Percentiles rank a stretch among this genome's conserved stretches.
phyloP scores from a whole-genome alignment of 257 asterid genomes.

The Catharanthus roseus region DNA sequence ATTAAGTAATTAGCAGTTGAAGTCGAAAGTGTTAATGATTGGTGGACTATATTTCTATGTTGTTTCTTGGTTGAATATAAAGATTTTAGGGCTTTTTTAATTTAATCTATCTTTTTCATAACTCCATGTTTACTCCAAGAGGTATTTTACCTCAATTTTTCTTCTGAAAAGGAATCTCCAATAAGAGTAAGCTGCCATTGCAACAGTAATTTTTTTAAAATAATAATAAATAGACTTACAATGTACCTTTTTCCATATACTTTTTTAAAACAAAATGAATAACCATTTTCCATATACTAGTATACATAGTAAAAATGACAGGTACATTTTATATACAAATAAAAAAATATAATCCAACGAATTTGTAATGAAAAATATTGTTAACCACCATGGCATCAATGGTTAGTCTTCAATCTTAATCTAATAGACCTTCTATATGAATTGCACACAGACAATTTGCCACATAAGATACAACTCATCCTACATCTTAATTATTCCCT shows the following conservation, averaged over 20 bases:
- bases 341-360: no score
- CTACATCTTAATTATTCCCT: neutral
- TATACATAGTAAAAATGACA: no score
- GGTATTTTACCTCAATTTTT: neutral
- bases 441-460: constrained; percentile 11
- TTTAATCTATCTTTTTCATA: neutral
- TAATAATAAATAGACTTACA: no score
- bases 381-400: no score
- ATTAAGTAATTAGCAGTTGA: neutral
- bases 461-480: constrained; percentile 3
- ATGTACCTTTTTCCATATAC: no score
- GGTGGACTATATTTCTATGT: neutral
- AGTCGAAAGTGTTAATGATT: neutral
- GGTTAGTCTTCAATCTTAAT: no score
- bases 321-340: no score
- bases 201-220: no score
- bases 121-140: constrained; percentile 9
- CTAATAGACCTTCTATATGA: no score
- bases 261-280: no score
- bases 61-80: neutral
- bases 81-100: neutral
- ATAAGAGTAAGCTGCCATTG: neutral
- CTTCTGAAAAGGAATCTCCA: neutral
- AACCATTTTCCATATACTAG: no score
- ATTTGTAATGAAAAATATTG: no score